Conservation (phyloP, 2,329 filamentous ascomycete genomes). For the Xylariaceae sp. region DNA sequence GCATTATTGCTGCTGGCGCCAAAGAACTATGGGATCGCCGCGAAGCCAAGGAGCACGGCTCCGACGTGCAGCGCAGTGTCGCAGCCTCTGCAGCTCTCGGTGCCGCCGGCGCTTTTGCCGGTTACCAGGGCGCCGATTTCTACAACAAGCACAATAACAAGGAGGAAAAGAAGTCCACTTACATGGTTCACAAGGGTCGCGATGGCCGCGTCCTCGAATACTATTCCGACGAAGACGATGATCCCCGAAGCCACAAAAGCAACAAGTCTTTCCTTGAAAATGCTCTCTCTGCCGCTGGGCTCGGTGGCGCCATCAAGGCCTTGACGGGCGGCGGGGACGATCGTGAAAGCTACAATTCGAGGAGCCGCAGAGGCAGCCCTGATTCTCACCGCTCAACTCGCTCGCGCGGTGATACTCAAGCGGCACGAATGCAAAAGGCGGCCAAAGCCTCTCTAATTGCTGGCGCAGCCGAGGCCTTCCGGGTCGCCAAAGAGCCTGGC, state of each 20-base stretch:
- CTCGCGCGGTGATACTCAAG: slow-evolving; percentile 35
- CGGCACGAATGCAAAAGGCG: slow-evolving; percentile 72
- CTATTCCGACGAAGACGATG: slow-evolving; percentile 55
- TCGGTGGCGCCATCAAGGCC: slow-evolving; percentile 59
- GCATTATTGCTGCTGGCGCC: slow-evolving; percentile 59
- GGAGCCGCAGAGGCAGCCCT: slow-evolving; percentile 38
- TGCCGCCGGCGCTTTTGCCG: slow-evolving; percentile 60
- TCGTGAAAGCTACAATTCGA: slow-evolving; percentile 39
- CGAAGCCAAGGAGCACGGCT: slow-evolving; percentile 50
- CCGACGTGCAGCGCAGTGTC: slow-evolving; percentile 52
- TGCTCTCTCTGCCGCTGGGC: slow-evolving; percentile 57
- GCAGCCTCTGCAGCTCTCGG: slow-evolving; percentile 58
- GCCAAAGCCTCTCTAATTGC: slow-evolving; percentile 88
- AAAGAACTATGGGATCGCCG: slow-evolving; percentile 64
- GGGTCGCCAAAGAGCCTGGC: slow-evolving; percentile 81
- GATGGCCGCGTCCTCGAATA: slow-evolving; percentile 51
- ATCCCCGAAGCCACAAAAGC: slow-evolving; percentile 53
- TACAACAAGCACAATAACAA: slow-evolving; percentile 58
- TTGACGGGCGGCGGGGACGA: slow-evolving; percentile 48
- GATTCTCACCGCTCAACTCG: slow-evolving; percentile 52
- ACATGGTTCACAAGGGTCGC: slow-evolving; percentile 50
- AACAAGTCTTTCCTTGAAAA: slow-evolving; percentile 63
- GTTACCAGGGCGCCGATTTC: slow-evolving; percentile 59
- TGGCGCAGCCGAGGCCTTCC: slow-evolving; percentile 88
- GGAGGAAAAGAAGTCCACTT: slow-evolving; percentile 52